Base-by-base conservation (phyloP, 768 basidiomycete genomes). In the Russula virescens region DNA sequence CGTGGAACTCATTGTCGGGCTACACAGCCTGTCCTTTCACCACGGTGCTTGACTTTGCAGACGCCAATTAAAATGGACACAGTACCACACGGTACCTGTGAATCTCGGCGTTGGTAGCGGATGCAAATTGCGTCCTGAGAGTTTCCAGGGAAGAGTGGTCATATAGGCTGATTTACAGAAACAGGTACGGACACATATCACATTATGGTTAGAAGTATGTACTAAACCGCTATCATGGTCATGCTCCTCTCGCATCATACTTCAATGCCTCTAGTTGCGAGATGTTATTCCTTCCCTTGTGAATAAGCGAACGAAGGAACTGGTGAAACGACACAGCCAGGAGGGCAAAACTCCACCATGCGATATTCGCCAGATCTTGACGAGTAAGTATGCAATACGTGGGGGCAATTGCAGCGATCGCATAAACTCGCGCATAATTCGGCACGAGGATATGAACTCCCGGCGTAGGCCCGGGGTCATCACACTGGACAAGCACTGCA, bases 221-320 rank as follows among this genome's bases (percentile, higher is more conserved):
- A 25, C 13, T 21, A 38, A 26, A 46, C 23, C 10, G 11, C 38
- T 16, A 5, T 25, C 21, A 5, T 25, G 4, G 31, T 58, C 69
- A 84, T 55, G 84, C 83, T 6, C 85, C 83, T 26, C 77, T 80
- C 11, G 84, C 79, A 9, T 68, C 67, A 64, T 88, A 88, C 68
- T 75, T 80, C 72, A 86, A 72, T 16, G 70, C 72, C 69, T 87
- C 82, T 31, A 88, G 71, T 46, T 78, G 75, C 1, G 75, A 73
- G 21, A 88, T 76, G 35, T 76, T 78, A 64, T 79, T 72, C 67
- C 79, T 76, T 13, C 79, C 79, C 50, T 73, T 72, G 49, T 73
- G 70, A 46, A 83, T 78, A 53, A 80, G 76, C 46, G 74, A 74
- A 60, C 79, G 53, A 40, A 66, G 43, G 38, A 51, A 38, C 26